These are phyloP conservation scores for Astrothelium subdiscretum DNA, from an alignment of 495 filamentous ascomycete species.

Conservation along the genomic window DNA sequence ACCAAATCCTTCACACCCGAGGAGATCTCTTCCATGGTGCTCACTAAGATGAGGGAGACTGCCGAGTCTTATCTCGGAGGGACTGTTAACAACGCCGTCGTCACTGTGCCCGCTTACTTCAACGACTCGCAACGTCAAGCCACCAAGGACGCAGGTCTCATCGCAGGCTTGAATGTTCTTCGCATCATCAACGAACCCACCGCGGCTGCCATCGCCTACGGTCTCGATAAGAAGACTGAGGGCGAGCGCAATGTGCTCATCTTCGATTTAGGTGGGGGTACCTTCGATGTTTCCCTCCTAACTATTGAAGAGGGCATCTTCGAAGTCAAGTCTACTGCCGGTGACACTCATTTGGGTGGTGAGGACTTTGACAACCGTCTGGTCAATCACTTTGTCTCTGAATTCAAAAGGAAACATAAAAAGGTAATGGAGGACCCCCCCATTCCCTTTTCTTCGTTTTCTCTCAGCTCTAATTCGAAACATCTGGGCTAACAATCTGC, in stretches of 20 bases:
- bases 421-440: conserved; percentile 28
- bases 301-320: conserved; percentile 99
- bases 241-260: conserved; percentile 98
- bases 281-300: conserved; percentile 97
- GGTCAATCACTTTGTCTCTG: conserved; percentile 87
- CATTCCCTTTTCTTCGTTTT: background rate
- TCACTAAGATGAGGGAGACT: conserved; percentile 80
- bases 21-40: conserved; percentile 42
- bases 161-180: conserved; percentile 93
- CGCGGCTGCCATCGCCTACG: conserved; percentile 93
- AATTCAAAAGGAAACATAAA: conserved; percentile 88
- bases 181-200: conserved; percentile 99
- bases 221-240: conserved; percentile 90
- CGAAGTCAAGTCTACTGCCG: conserved; percentile 96
- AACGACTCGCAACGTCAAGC: conserved; percentile 99
- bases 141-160: conserved; percentile 97
- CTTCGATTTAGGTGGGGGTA: conserved; percentile 99
- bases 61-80: conserved; percentile 93
- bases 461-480: no score
- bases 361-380: conserved; percentile 99
- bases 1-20: conserved; percentile 36
- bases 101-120: conserved; percentile 99
- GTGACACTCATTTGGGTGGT: conserved; percentile 98
- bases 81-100: conserved; percentile 95
- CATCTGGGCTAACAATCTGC: conserved; percentile 21